Evolutionary conservation across 495 filamentous ascomycete genomes (phyloP), one percentile per base, ranked within the genome.

Genomic region (Schizothecium vesticola): DNA sequence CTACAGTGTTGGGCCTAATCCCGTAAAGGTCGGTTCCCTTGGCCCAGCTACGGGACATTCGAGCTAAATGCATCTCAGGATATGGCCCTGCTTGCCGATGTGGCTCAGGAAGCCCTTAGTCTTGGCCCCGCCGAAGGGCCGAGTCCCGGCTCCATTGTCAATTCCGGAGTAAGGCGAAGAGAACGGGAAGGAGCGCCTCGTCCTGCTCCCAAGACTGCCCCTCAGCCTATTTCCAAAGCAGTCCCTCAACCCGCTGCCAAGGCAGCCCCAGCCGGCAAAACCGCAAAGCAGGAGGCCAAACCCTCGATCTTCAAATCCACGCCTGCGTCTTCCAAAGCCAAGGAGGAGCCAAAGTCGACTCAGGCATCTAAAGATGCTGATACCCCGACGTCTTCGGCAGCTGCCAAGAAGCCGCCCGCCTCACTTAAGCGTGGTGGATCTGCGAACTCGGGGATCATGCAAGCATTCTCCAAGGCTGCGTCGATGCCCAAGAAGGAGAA

Each of bases 381-480:
- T 51, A 74, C 73, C 10, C 69, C 75, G 9, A 31, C 74, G 0
- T 69, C 77, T 58, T 60, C 76, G n/a, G 65, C 75, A 11, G 59
- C 76, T 21, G 59, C 73, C n/a, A 83, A 83, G 67, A 84, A 83
- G 67, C 73, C 59, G 62, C 69, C 67, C 75, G 69, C 78, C 19
- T 71, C 85, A 2, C 66, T 85, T 13, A 92, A 92, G 75, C 84
- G 84, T 21, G 86, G 89, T 33, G 75, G 67, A 4, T 80, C 72
- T 80, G 83, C 72, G 51, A 71, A 28, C 61, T 76, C 74, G 19
- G 87, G 86, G 66, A 86, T 97, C 26, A 93, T 95, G 78, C 91
- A 89, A 71, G 90, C 93, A 1, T 96, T 96, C 75, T 90, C 92
- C 8, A 96, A 92, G 73, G 84, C 90, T 3, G 92, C 91, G 56